phyloP scores from a whole-genome alignment of 2,329 filamentous ascomycete species.

The Trichoderma atroviride region DNA sequence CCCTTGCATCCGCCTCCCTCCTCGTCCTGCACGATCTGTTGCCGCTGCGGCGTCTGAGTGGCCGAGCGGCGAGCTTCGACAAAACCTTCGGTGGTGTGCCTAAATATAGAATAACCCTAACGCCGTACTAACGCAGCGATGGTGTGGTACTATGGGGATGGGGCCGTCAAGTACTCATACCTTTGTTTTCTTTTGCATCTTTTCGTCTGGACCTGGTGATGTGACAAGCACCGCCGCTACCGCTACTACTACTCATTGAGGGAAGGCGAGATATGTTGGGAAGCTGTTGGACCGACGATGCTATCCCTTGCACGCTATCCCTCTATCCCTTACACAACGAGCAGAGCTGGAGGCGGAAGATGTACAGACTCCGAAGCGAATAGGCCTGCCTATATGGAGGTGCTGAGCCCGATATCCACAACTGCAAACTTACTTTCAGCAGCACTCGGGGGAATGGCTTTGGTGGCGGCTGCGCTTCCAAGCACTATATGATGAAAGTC shows the following conservation, averaged over 20 bases:
- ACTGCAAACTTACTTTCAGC: neutral
- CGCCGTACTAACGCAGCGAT: conserved; percentile 11
- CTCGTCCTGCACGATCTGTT: conserved; percentile 1
- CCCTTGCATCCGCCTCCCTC: neutral
- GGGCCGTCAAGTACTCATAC: conserved; percentile 8
- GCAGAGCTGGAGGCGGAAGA: neutral
- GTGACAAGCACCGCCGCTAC: neutral
- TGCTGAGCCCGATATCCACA: neutral
- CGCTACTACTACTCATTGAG: neutral
- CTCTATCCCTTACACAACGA: neutral
- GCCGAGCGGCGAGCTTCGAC: conserved; percentile 22
- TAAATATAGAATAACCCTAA: conserved; percentile 26
- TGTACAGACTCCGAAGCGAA: neutral
- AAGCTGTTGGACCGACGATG: neutral
- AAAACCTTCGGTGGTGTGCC: conserved; percentile 17
- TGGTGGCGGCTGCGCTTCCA: neutral
- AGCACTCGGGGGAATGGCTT: neutral
- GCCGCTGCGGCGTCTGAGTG: conserved; percentile 18
- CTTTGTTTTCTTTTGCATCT: neutral
- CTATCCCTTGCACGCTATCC: neutral
- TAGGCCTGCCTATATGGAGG: neutral
- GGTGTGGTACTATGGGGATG: conserved; percentile 15
- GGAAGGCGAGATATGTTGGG: neutral
- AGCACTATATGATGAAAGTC: neutral
- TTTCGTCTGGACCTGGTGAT: neutral